A percentile compares a stretch with the other conserved stretches of the same genome.
phyloP scores from a whole-genome alignment of 2,329 filamentous ascomycete genomes.

The Neoascochyta sp. region DNA sequence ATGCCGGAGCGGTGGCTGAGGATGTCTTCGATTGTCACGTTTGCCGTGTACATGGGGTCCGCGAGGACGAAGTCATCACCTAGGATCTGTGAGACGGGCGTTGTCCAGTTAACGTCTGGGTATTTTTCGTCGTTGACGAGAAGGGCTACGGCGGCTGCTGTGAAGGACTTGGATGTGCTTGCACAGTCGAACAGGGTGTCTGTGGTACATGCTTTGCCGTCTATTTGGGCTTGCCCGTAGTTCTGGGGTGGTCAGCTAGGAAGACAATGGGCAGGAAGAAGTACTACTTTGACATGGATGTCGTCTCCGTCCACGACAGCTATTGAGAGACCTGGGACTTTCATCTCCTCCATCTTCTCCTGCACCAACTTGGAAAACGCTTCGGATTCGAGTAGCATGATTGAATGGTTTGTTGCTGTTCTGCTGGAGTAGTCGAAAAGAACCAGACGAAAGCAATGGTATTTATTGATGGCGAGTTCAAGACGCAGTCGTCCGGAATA shows the following conservation, averaged over 20 bases:
- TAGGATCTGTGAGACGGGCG: conserved; percentile 47
- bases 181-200: conserved; percentile 55
- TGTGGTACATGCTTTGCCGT: conserved; percentile 17
- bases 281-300: conserved; percentile 39
- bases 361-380: too few relatives aligned
- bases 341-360: conserved; percentile 40
- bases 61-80: conserved; percentile 52
- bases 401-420: too few relatives aligned
- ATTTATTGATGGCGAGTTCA: too few relatives aligned
- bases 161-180: conserved; percentile 57
- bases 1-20: conserved; percentile 53
- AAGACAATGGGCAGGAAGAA: not conserved
- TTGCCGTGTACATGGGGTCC: conserved; percentile 46
- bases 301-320: conserved; percentile 48
- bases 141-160: conserved; percentile 49
- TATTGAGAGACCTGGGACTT: conserved; percentile 50
- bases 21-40: conserved; percentile 54
- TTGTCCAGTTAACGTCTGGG: conserved; percentile 45
- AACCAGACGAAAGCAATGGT: too few relatives aligned
- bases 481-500: too few relatives aligned
- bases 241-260: conserved; percentile 17
- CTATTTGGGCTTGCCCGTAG: conserved; percentile 37
- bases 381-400: too few relatives aligned
- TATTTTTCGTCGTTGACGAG: conserved; percentile 45
- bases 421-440: too few relatives aligned